phyloP scores from a whole-genome alignment of 2,329 filamentous ascomycete species.

The Alternaria gansuensis region DNA sequence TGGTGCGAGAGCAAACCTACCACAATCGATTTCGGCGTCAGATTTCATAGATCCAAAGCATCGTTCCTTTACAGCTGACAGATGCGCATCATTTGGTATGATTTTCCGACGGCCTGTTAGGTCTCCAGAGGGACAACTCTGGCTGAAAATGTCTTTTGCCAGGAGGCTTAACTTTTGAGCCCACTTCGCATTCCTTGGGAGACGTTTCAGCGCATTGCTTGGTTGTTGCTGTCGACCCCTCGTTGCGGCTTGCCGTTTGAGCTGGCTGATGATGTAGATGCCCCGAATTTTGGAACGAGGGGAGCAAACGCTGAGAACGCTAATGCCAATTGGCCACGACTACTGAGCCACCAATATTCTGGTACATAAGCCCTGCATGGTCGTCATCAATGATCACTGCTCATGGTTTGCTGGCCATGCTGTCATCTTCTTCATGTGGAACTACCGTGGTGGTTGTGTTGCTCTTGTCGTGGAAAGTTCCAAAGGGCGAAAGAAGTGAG shows the following conservation, averaged over 20 bases:
- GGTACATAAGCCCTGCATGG: slow-evolving; percentile 52
- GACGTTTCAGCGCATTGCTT: slow-evolving; percentile 9
- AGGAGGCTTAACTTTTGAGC: slow-evolving; percentile 26
- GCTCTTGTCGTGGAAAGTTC: slow-evolving; percentile 28
- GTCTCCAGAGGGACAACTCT: neutral
- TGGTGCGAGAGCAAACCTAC: neutral
- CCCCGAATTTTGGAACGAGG: slow-evolving; percentile 7
- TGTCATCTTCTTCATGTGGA: slow-evolving; percentile 35
- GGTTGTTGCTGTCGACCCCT: slow-evolving; percentile 3
- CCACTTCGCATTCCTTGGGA: slow-evolving; percentile 2
- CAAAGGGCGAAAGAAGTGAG: slow-evolving; percentile 17
- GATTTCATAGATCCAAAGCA: slow-evolving; percentile 17
- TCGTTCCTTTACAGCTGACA: slow-evolving; percentile 15
- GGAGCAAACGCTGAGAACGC: slow-evolving; percentile 21
- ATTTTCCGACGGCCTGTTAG: slow-evolving; percentile 1
- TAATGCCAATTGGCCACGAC: slow-evolving; percentile 30
- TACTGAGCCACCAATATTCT: slow-evolving; percentile 51
- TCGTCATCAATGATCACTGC: slow-evolving; percentile 34
- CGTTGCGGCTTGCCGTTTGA: slow-evolving; percentile 17
- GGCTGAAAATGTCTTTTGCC: slow-evolving; percentile 17
- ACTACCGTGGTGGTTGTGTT: slow-evolving; percentile 12
- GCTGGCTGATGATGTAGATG: slow-evolving; percentile 26
- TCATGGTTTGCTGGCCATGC: slow-evolving; percentile 32
- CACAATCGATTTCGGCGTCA: slow-evolving; percentile 14
- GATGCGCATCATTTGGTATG: slow-evolving; percentile 21